These are phyloP conservation scores for Cryptococcus sp. DNA, from an alignment of 1,284 basidiomycete genomes.

Conservation along the genomic window DNA sequence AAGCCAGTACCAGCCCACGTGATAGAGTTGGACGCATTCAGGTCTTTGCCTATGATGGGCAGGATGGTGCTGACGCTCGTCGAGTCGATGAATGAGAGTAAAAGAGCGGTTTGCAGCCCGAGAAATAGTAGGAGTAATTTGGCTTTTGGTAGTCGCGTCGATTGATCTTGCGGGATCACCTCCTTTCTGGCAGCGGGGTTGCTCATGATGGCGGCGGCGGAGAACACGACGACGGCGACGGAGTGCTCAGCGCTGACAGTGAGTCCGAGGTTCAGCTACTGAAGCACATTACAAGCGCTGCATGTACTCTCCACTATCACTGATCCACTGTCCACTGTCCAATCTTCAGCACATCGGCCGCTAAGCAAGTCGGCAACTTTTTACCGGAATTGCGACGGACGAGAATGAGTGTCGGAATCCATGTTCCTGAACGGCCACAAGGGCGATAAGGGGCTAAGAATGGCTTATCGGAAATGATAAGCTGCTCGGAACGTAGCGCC, in stretches of 20 bases:
- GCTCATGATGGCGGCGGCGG: background rate
- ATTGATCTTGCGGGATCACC: conserved; percentile 17
- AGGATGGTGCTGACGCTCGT: conserved; percentile 37
- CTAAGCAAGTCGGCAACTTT: too few species aligned
- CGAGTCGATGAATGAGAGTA: conserved; percentile 36
- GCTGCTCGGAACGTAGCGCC: background rate
- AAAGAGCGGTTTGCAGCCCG: conserved; percentile 30
- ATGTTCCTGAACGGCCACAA: background rate
- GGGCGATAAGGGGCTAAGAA: background rate
- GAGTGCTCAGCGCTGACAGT: too few species aligned
- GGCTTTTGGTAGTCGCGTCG: conserved; percentile 15
- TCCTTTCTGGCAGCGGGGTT: background rate
- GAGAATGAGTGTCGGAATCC: too few species aligned
- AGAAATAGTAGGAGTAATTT: conserved; percentile 22
- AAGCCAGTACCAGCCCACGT: conserved; percentile 42
- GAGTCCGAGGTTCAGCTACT: too few species aligned
- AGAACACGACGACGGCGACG: background rate
- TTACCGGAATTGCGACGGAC: too few species aligned
- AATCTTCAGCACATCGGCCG: too few species aligned
- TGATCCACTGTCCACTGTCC: too few species aligned
- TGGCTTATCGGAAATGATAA: conserved; percentile 11
- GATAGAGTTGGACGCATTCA: conserved; percentile 29
- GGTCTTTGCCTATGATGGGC: conserved; percentile 31
- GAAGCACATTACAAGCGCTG: too few species aligned
- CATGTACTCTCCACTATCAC: too few species aligned